A percentile compares a stretch with the other conserved stretches of the same genome.
These are phyloP conservation scores for Penicillium fimorum DNA, from an alignment of 495 filamentous ascomycete genomes.

Conservation along the genomic window DNA sequence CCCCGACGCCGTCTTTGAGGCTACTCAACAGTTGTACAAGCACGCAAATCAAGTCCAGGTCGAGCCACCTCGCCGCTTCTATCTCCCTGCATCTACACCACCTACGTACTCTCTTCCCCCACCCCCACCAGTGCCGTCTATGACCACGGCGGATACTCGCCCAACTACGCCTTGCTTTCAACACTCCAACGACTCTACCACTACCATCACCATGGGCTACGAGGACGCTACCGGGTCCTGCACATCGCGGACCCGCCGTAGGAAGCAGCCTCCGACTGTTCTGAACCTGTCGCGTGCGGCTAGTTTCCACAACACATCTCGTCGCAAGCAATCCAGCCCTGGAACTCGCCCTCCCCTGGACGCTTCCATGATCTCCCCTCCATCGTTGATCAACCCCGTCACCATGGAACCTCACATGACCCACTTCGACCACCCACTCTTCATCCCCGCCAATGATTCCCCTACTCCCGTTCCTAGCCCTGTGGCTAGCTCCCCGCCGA, in stretches of 20 bases:
- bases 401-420: conserved; percentile 47
- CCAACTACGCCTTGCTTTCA: conserved; percentile 22
- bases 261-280: conserved; percentile 38
- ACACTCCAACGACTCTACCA: conserved; percentile 28
- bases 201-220: conserved; percentile 39
- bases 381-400: conserved; percentile 42
- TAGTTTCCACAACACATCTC: conserved; percentile 16
- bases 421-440: conserved; percentile 46
- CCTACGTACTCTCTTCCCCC: conserved; percentile 36
- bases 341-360: conserved; percentile 37
- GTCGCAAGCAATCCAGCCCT: conserved; percentile 32
- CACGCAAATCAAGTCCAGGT: conserved; percentile 23
- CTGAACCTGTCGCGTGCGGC: conserved; percentile 29
- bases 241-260: conserved; percentile 30
- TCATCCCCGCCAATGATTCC: conserved; percentile 45
- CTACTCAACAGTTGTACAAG: conserved; percentile 33
- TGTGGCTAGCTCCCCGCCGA: conserved; percentile 32
- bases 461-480: conserved; percentile 45
- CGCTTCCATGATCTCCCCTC: conserved; percentile 45
- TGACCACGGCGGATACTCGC: conserved; percentile 18
- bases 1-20: conserved; percentile 31
- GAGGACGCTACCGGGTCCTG: conserved; percentile 27
- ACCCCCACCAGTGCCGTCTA: conserved; percentile 27
- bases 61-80: conserved; percentile 24
- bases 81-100: conserved; percentile 35